Base-by-base conservation (phyloP, 2,329 filamentous ascomycete genomes). In the Phoma sp. region DNA sequence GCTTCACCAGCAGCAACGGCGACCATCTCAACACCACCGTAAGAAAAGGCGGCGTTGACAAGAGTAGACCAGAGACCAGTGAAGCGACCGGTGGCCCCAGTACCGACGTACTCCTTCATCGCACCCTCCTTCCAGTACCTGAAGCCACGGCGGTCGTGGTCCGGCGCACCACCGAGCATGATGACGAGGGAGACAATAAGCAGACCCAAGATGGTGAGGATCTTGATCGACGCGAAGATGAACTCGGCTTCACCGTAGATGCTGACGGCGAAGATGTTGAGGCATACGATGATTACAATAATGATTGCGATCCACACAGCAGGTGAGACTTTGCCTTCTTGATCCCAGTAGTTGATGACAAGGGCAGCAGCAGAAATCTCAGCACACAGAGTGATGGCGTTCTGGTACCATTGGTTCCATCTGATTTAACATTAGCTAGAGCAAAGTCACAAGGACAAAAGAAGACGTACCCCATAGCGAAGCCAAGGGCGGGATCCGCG, bases 41-140 rank as follows among this genome's bases (percentile, higher is more conserved):
- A 76, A 4, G 69, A 73, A 60, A 74, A 75, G 4, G 70, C 70
- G 24, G 85, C 85, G 27, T 87, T 83, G 31, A 84, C 77, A 6
- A 88, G 74, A 0, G 84, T 80, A 43, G 57, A 75, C 71, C 70
- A 87, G 60, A 84, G 85, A 15, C 83, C 85, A 4, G 90, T 78
- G 66, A 91, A 91, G 13, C 80, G 78, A 13, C 88, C 88, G 77
- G 80, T 84, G 4, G 68, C 60, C 0, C 85, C 85, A 0, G 76
- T 77, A 63, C 89, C 88, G 36, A 74, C 63, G 48, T 74, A 74
- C 40, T 72, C 68, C 40, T 72, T 75, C 71, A 75, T 73, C 0
- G 87, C 85, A 1, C 87, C 88, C 29, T 86, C 74, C 48, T 78
- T 83, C 89, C 89, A 92, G 73, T 89, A 90, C 35, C 80, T 74